These are phyloP conservation scores for Vigna mungo DNA, from an alignment of 306 rosid genomes.

Conservation along the genomic window DNA sequence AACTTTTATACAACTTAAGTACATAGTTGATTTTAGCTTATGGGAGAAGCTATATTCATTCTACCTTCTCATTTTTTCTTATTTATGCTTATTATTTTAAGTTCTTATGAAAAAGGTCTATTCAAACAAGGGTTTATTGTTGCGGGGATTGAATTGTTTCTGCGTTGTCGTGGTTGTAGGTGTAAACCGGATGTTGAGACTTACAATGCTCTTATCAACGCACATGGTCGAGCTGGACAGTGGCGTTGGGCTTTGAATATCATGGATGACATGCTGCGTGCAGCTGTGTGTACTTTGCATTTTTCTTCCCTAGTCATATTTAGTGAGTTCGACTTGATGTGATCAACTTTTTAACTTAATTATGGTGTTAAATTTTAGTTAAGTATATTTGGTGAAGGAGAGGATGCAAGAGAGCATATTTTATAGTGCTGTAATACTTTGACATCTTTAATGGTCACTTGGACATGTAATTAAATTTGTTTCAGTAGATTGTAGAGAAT, in stretches of 20 bases:
- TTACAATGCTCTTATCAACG: conserved; percentile 83
- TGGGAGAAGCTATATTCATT: not conserved
- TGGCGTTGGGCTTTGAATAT: conserved; percentile 98
- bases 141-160: conserved; percentile 15
- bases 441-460: conserved; percentile 23
- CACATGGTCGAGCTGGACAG: conserved; percentile 93
- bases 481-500: conserved; percentile 28
- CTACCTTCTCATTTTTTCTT: not conserved
- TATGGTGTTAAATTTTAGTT: conserved; percentile 30
- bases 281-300: conserved; percentile 93
- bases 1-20: not conserved
- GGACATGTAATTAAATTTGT: not conserved
- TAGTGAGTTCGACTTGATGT: conserved; percentile 60
- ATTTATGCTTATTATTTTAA: not conserved
- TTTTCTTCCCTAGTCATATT: conserved; percentile 70
- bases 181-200: conserved; percentile 97
- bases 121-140: not conserved
- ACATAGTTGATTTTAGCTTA: not conserved
- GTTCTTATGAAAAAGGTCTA: not conserved
- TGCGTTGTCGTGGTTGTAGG: conserved; percentile 49
- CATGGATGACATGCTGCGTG: conserved; percentile 96
- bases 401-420: not conserved
- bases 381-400: conserved; percentile 1
- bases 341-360: conserved; percentile 36
- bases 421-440: conserved; percentile 16